These are phyloP conservation scores for Daldinia concentrica DNA, from an alignment of 495 filamentous ascomycete species.

Conservation along the genomic window DNA sequence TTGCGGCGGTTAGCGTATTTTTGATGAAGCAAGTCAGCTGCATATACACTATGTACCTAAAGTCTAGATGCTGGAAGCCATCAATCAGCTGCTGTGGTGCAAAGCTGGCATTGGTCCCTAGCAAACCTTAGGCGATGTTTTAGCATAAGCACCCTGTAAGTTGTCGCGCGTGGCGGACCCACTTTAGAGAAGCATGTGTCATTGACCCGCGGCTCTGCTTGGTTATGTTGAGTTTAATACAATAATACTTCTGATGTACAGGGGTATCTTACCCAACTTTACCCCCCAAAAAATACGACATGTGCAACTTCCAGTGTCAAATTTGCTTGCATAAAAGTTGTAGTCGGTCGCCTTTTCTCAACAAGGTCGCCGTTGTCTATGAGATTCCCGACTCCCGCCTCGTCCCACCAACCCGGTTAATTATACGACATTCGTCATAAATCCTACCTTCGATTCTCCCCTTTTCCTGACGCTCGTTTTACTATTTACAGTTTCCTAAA, in stretches of 20 bases:
- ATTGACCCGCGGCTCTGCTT: conserved; percentile 37
- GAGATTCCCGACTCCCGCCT: conserved; percentile 7
- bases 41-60: not conserved
- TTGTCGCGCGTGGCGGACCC: conserved; percentile 28
- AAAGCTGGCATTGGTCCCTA: conserved; percentile 12
- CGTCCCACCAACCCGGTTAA: conserved; percentile 38
- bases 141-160: conserved; percentile 26
- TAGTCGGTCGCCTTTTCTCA: conserved; percentile 26
- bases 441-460: conserved; percentile 23
- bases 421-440: conserved; percentile 34
- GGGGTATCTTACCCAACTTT: not conserved
- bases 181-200: conserved; percentile 38
- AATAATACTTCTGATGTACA: not conserved
- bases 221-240: conserved; percentile 1
- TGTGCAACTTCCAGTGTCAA: not conserved
- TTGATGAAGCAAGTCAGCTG: conserved; percentile 30
- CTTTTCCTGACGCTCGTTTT: conserved; percentile 26
- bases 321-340: conserved; percentile 17
- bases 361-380: conserved; percentile 25
- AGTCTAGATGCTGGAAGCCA: conserved; percentile 8
- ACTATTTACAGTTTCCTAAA: conserved; percentile 15
- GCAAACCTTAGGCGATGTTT: conserved; percentile 6
- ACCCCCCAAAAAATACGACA: not conserved
- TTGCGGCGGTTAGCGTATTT: conserved; percentile 28
- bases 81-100: conserved; percentile 29